phyloP scores from a whole-genome alignment of 2,329 filamentous ascomycete genomes.

The Rutstroemia sp. region DNA sequence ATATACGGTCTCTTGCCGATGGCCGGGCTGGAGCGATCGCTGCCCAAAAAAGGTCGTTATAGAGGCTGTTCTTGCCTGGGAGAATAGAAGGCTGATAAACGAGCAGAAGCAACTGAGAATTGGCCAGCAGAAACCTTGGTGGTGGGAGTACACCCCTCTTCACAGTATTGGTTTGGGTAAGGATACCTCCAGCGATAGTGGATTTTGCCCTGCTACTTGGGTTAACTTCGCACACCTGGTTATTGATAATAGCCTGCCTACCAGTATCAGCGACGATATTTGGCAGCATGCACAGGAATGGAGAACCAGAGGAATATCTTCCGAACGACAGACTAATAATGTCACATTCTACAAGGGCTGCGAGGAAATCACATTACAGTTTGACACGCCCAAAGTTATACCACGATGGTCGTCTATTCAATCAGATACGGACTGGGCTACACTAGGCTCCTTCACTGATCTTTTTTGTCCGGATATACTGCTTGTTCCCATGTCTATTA shows the following conservation, averaged over 20 bases:
- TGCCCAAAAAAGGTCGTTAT: no score
- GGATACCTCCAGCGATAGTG: neutral
- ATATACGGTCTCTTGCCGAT: neutral
- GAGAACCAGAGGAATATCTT: neutral
- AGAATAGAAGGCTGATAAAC: no score
- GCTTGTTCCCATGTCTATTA: neutral
- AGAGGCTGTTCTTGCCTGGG: no score
- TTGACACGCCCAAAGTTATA: neutral
- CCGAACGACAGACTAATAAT: neutral
- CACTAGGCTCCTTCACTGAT: neutral
- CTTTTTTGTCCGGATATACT: slow-evolving; percentile 5
- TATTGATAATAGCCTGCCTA: neutral
- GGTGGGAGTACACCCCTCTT: neutral
- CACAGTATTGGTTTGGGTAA: no score
- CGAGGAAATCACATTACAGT: neutral
- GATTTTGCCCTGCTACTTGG: slow-evolving; percentile 1
- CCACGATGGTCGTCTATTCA: neutral
- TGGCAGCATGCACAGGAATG: neutral
- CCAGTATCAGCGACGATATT: neutral
- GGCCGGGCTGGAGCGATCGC: no score
- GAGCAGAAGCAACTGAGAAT: neutral
- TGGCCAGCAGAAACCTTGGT: neutral
- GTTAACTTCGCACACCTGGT: slow-evolving; percentile 4
- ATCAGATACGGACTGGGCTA: neutral
- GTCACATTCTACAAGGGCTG: neutral